Evolutionary conservation across 306 rosid species (phyloP), one percentile per base, ranked within the genome.

Genomic region (Prunus fruticosa): DNA sequence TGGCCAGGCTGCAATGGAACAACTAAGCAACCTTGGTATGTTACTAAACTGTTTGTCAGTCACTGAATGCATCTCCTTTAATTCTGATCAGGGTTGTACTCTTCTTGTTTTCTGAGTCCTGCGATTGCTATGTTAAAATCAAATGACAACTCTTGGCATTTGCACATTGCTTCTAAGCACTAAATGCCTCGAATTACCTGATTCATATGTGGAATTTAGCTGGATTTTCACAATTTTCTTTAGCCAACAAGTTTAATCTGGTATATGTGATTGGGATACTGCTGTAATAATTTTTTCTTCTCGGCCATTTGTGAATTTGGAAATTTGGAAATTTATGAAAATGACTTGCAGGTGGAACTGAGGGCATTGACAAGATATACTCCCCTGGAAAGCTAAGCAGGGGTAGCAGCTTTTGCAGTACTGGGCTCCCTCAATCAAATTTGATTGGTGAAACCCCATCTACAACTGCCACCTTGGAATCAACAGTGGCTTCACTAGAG

Each of bases 331-430:
- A 25, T 25, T 25, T 72, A 8, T 2, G 67, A 57, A 64, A 70
- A 73, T 69, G 63, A 78, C 69, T 73, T 81, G 87, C 95, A 94
- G 98, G 98, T 91, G 98, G 98, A 82, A 94, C 88, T 46, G 98
- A 87, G 67, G 97, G 98, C 76, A 84, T 94, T 57, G 92, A 91
- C 84, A 94, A 86, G 82, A 82, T 94, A 63, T 91, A 91, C 86
- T 81, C 93, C 51, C 72, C 90, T 12, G 87, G 82, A 71, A 91
- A 85, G 86, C 73, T 66, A 68, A 82, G 87, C 79, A 82, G 90
- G 71, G 86, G 86, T 6, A 79, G 88, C 47, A 90, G 87, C 79
- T 67, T 79, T 64, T 73, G 81, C 72, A 83, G 90, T 64, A 72
- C 82, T 47, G 89, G 88, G 76, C 71, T 74, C 51, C 72, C 93